Conservation (phyloP, 345 rosid species). For the Psidium guajava region DNA sequence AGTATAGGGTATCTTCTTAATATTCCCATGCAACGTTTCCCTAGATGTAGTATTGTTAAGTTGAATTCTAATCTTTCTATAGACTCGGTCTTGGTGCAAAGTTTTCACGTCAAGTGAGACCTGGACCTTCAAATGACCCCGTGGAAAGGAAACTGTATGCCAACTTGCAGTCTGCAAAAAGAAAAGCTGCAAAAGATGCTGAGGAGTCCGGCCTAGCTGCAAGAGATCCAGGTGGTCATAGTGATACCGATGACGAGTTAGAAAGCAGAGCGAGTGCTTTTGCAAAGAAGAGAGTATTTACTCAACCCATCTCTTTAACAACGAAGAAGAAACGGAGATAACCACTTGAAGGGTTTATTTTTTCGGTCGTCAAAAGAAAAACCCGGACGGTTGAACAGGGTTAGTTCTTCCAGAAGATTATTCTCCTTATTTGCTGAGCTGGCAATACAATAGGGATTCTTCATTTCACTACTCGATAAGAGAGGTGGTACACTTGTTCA, state of each 20-base stretch:
- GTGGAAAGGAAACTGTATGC: neutral
- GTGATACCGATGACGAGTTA: constrained; percentile 3
- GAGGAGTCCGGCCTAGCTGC: neutral
- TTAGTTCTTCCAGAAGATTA: neutral
- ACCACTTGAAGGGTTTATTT: neutral
- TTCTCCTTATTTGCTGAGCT: neutral
- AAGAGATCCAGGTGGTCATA: neutral
- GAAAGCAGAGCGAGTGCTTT: constrained; percentile 30
- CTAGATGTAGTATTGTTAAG: neutral
- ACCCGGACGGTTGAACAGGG: neutral
- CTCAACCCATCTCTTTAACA: neutral
- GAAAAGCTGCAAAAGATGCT: neutral
- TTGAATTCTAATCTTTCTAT: neutral
- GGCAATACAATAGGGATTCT: neutral
- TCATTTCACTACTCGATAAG: neutral
- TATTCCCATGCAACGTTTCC: neutral
- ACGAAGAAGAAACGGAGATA: neutral
- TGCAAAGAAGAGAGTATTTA: constrained; percentile 20
- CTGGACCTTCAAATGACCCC: neutral
- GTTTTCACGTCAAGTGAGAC: neutral
- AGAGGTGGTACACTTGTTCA: neutral
- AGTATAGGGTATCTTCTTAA: neutral
- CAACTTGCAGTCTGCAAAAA: neutral
- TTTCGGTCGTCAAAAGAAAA: neutral
- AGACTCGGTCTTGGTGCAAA: constrained; percentile 1